Evolutionary conservation across 2,329 filamentous ascomycete genomes (phyloP).

Genomic region (Onygenales sp.): DNA sequence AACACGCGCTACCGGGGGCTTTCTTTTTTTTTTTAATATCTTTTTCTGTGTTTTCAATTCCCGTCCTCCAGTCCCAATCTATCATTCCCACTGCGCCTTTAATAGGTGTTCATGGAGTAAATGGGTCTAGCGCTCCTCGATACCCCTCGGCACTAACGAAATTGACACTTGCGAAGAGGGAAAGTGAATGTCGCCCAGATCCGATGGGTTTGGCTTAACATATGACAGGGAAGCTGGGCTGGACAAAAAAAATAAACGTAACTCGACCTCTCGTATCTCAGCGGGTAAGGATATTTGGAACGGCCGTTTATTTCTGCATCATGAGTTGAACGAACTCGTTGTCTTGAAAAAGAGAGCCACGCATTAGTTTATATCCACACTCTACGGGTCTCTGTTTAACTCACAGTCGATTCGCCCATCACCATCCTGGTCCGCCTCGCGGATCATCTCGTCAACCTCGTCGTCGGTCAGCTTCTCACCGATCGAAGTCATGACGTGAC

Average conservation of each 20-base stretch:
- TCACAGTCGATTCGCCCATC: slow-evolving; percentile 82
- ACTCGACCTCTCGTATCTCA: not conserved
- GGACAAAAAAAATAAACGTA: not conserved
- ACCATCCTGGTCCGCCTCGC: slow-evolving; percentile 81
- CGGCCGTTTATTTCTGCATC: slow-evolving; percentile 75
- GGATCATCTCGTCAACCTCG: slow-evolving; percentile 89
- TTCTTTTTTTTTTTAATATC: not conserved
- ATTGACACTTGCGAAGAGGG: not conserved
- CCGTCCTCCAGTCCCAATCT: not conserved
- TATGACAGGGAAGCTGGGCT: not conserved
- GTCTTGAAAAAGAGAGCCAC: slow-evolving; percentile 34
- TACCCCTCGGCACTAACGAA: not conserved
- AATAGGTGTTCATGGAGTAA: not conserved
- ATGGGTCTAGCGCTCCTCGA: not conserved
- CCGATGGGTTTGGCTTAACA: not conserved
- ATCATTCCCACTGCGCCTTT: slow-evolving; percentile 2
- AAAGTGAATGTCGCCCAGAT: not conserved
- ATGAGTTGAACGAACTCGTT: slow-evolving; percentile 91
- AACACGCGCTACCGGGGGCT: not conserved
- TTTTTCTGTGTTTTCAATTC: not conserved
- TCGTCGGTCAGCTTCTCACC: slow-evolving; percentile 86
- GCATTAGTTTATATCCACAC: slow-evolving; percentile 1
- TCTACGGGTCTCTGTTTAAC: slow-evolving; percentile 19
- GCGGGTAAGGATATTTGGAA: not conserved
- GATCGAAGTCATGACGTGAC: slow-evolving; percentile 87